A percentile compares a stretch with the other conserved stretches of the same genome.
These are phyloP conservation scores for Dendrobium nobile DNA, from an alignment of 106 monocot species.

Conservation along the genomic window DNA sequence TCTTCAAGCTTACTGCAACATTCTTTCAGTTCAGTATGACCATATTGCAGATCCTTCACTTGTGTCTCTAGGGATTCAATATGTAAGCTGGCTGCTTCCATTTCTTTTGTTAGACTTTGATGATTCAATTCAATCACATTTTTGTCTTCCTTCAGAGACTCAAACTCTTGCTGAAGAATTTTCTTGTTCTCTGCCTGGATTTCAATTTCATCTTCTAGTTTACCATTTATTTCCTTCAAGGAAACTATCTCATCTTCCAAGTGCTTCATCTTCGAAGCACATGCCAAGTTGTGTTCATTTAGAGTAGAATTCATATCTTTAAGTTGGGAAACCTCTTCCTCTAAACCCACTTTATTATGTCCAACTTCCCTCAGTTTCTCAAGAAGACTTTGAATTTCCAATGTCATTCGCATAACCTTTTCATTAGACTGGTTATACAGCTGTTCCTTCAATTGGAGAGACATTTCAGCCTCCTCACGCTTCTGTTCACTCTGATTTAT, in stretches of 20 bases:
- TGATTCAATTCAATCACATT: conserved; percentile 31
- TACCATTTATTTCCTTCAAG: conserved; percentile 22
- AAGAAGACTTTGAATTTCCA: conserved; percentile 17
- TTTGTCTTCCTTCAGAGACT: conserved; percentile 24
- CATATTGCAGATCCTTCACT: conserved; percentile 40
- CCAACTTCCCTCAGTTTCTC: conserved; percentile 33
- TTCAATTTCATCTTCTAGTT: conserved; percentile 30
- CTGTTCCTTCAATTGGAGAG: conserved; percentile 22
- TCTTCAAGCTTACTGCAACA: conserved; percentile 33
- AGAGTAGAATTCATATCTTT: conserved; percentile 32
- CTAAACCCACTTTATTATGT: conserved; percentile 29
- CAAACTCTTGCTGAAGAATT: conserved; percentile 35
- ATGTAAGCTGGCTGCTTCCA: conserved; percentile 22
- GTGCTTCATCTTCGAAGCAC: conserved; percentile 21
- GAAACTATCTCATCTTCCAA: conserved; percentile 27
- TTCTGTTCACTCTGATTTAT: conserved; percentile 16
- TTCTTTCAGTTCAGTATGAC: conserved; percentile 41
- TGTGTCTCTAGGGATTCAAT: conserved; percentile 37
- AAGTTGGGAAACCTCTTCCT: conserved; percentile 35
- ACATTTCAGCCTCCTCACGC: conserved; percentile 15
- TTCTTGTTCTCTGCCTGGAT: conserved; percentile 25
- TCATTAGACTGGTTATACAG: conserved; percentile 30
- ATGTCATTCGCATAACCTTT: conserved; percentile 16
- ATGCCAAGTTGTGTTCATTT: conserved; percentile 25
- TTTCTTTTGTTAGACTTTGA: conserved; percentile 30